phyloP scores from a whole-genome alignment of 1,284 basidiomycete species.

The Irpex rosettiformis region DNA sequence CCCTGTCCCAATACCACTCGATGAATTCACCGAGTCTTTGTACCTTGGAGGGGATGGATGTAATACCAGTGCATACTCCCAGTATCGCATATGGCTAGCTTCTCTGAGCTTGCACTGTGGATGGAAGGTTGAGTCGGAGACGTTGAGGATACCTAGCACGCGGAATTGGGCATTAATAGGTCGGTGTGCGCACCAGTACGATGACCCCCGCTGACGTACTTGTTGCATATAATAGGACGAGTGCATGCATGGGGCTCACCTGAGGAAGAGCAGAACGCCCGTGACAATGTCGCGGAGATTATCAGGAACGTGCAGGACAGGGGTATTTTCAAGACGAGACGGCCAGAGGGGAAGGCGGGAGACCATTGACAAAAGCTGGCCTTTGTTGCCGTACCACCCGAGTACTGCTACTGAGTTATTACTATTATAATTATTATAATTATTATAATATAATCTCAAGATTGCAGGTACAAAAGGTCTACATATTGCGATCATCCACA shows the following conservation, averaged over 20 bases:
- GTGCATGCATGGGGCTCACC: constrained; percentile 26
- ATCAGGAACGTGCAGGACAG: constrained; percentile 47
- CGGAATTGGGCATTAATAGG: constrained; percentile 91
- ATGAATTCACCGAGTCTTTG: constrained; percentile 43
- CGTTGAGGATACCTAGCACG: constrained; percentile 86
- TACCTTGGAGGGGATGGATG: constrained; percentile 58
- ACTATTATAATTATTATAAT: too few relatives aligned
- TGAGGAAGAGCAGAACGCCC: constrained; percentile 23
- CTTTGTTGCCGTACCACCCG: too few relatives aligned
- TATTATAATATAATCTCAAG: too few relatives aligned
- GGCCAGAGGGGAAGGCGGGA: constrained; percentile 65
- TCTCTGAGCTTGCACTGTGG: constrained; percentile 68
- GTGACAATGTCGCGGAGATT: constrained; percentile 37
- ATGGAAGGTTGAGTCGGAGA: constrained; percentile 86
- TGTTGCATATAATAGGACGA: constrained; percentile 18
- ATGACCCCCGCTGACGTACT: constrained; percentile 11
- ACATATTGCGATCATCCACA: too few relatives aligned
- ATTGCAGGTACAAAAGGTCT: too few relatives aligned
- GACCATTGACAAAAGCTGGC: constrained; percentile 34
- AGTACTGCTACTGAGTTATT: too few relatives aligned
- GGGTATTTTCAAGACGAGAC: constrained; percentile 65
- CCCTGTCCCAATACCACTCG: constrained; percentile 28
- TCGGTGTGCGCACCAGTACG: constrained; percentile 31
- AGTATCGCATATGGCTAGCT: constrained; percentile 82
- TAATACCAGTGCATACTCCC: constrained; percentile 66